Conservation (phyloP, 768 basidiomycete genomes). For the Lenzites betulinus region DNA sequence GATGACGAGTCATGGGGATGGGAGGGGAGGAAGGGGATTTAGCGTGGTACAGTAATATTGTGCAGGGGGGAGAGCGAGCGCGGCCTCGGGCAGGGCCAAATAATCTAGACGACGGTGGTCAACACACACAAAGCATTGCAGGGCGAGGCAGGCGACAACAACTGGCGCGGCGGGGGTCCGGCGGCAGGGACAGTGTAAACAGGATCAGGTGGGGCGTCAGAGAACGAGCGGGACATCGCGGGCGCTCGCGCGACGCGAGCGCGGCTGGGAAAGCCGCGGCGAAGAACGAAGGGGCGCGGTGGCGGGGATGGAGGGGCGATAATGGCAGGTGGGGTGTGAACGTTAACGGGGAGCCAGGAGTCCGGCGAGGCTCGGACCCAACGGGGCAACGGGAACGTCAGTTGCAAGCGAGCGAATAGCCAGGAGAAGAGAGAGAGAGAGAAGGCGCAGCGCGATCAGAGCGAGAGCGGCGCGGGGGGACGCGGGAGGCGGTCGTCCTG, state of each 20-base stretch:
- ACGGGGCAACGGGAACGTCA: conserved; percentile 1
- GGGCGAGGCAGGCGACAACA: neutral
- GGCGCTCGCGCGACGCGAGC: neutral
- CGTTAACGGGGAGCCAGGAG: conserved; percentile 16
- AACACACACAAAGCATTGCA: conserved; percentile 1
- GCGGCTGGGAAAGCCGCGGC: neutral
- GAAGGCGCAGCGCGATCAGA: neutral
- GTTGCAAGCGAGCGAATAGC: neutral
- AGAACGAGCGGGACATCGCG: neutral
- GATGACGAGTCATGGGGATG: neutral
- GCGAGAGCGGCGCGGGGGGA: conserved; percentile 10
- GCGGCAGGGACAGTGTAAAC: neutral
- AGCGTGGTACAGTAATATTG: conserved; percentile 6
- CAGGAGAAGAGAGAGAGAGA: neutral
- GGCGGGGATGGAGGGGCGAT: conserved; percentile 16
- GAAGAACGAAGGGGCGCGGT: neutral
- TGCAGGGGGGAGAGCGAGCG: neutral
- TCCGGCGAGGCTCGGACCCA: conserved; percentile 18
- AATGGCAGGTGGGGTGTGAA: conserved; percentile 24
- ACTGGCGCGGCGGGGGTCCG: neutral
- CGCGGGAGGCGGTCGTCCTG: conserved; percentile 19
- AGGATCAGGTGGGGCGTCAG: neutral
- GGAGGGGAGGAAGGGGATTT: neutral
- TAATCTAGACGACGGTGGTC: conserved; percentile 1
- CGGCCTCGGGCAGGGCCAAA: neutral